A percentile compares a stretch with the other conserved stretches of the same genome.
phyloP scores from a whole-genome alignment of 2,329 filamentous ascomycete species.

The Stemphylium beticola region DNA sequence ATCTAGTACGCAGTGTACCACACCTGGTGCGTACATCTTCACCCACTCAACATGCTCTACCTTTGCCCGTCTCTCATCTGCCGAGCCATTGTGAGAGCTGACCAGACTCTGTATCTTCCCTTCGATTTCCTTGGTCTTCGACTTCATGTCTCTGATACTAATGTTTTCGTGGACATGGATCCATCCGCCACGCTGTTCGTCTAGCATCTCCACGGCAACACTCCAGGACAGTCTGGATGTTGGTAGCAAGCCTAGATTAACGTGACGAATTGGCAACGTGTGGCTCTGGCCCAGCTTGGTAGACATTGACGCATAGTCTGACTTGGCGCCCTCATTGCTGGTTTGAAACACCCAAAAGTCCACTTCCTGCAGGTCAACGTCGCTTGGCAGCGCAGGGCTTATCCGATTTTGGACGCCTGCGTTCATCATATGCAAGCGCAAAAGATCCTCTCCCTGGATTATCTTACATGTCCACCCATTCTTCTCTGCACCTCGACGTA shows the following conservation, averaged over 20 bases:
- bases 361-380: not conserved
- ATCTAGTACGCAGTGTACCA: slow-evolving; percentile 68
- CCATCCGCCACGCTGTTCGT: slow-evolving; percentile 59
- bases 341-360: slow-evolving; percentile 51
- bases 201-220: slow-evolving; percentile 57
- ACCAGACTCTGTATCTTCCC: slow-evolving; percentile 45
- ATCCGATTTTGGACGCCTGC: not conserved
- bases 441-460: slow-evolving; percentile 1
- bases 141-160: slow-evolving; percentile 41
- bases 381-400: not conserved
- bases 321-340: slow-evolving; percentile 46
- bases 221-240: slow-evolving; percentile 58
- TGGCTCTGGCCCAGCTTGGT: not conserved
- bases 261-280: slow-evolving; percentile 57
- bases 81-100: slow-evolving; percentile 39
- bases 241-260: slow-evolving; percentile 65
- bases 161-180: slow-evolving; percentile 68
- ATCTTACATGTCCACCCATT: slow-evolving; percentile 49
- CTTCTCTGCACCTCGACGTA: slow-evolving; percentile 48
- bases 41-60: slow-evolving; percentile 60
- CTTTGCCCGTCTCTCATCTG: not conserved
- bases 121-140: slow-evolving; percentile 46
- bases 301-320: not conserved
- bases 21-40: slow-evolving; percentile 67
- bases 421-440: not conserved